phyloP scores from a whole-genome alignment of 768 basidiomycete species.

The Termitomyces sp. region DNA sequence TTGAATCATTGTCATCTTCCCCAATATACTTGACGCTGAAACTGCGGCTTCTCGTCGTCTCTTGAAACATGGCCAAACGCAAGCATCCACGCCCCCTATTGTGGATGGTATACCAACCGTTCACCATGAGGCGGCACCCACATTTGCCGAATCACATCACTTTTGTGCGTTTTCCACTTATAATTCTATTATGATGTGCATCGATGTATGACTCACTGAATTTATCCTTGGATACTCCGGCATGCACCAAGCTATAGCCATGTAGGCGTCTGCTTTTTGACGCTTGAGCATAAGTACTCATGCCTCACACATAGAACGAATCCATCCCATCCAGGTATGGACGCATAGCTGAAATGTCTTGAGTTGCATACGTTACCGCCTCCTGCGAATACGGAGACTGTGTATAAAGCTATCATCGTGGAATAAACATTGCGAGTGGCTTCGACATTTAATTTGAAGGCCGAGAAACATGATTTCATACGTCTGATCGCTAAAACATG shows the following conservation, averaged over 20 bases:
- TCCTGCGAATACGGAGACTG: not conserved
- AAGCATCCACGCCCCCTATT: not conserved
- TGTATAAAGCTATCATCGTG: conserved; percentile 21
- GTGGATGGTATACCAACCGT: not conserved
- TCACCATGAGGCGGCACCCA: not conserved
- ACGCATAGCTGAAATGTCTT: not conserved
- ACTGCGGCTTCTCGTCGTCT: not conserved
- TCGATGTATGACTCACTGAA: too few relatives aligned
- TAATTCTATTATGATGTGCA: too few relatives aligned
- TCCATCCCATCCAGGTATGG: not conserved
- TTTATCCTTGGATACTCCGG: not conserved
- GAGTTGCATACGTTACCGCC: not conserved
- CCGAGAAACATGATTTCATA: too few relatives aligned
- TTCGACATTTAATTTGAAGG: too few relatives aligned
- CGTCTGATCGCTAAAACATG: too few relatives aligned
- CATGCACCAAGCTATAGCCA: not conserved
- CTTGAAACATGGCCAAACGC: not conserved
- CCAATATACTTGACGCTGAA: not conserved
- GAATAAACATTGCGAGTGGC: too few relatives aligned
- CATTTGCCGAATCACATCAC: too few relatives aligned
- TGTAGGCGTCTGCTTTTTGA: not conserved
- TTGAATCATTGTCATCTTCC: not conserved
- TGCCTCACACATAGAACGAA: not conserved
- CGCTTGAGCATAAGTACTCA: not conserved
- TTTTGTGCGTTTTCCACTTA: not conserved